Evolutionary conservation across 345 rosid species (phyloP).

Genomic region (Eucalyptus caleyi): DNA sequence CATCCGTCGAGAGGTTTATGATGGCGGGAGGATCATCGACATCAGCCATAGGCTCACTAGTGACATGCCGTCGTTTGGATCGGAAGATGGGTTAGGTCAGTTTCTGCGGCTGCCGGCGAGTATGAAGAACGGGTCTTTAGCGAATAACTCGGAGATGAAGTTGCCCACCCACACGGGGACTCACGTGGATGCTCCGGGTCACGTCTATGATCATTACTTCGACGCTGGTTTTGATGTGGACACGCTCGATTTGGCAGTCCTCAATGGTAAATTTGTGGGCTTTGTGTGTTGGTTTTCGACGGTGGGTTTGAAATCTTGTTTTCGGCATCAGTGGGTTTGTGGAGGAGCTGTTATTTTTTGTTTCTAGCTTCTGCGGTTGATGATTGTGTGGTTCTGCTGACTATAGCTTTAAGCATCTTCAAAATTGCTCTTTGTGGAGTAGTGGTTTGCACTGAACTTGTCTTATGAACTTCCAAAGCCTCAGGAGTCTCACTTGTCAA

Average conservation of each 20-base stretch:
- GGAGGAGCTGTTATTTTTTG: neutral
- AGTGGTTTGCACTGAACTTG: neutral
- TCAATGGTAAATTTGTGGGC: neutral
- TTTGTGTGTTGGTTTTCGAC: neutral
- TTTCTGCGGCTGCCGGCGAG: constrained; percentile 15
- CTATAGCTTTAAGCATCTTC: neutral
- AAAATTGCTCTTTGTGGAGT: neutral
- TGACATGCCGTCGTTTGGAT: constrained; percentile 14
- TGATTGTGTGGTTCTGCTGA: neutral
- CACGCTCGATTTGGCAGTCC: constrained; percentile 26
- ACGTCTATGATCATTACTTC: constrained; percentile 23
- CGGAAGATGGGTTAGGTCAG: constrained; percentile 20
- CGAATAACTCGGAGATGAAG: constrained; percentile 18
- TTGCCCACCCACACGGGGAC: constrained; percentile 36
- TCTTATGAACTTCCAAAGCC: neutral
- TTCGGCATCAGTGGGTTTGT: neutral
- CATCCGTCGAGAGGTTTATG: constrained; percentile 12
- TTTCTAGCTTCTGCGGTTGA: neutral
- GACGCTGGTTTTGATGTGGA: constrained; percentile 41
- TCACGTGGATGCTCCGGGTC: constrained; percentile 46
- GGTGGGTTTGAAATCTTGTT: neutral
- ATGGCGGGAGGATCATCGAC: constrained; percentile 24
- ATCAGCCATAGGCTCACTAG: constrained; percentile 21
- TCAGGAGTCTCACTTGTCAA: neutral
- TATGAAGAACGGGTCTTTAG: constrained; percentile 32